phyloP scores from a whole-genome alignment of 2,329 filamentous ascomycete genomes.

The Microsporum audouinii region DNA sequence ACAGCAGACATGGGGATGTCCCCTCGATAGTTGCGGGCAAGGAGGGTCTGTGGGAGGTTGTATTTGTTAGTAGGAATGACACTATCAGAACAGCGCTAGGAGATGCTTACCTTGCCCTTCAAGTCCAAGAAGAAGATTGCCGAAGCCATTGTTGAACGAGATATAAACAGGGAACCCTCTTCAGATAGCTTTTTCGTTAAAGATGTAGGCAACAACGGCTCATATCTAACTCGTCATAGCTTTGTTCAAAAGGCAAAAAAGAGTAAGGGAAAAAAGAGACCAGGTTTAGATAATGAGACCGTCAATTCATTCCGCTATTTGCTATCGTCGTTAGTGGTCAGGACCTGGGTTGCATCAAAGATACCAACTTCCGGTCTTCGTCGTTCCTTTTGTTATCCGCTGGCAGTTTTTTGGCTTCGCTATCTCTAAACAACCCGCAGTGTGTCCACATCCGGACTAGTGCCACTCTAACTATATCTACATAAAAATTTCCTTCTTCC shows the following conservation, averaged over 20 bases:
- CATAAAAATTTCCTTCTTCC: conserved; percentile 18
- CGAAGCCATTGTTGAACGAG: conserved; percentile 63
- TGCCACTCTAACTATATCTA: conserved; percentile 7
- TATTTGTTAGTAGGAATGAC: not conserved
- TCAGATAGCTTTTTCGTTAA: not conserved
- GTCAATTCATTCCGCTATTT: not conserved
- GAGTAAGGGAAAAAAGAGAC: not conserved
- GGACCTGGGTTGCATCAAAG: not conserved
- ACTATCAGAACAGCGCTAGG: conserved; percentile 1
- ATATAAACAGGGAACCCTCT: not conserved
- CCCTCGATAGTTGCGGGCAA: conserved; percentile 95
- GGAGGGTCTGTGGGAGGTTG: conserved; percentile 60
- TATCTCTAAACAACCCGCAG: conserved; percentile 3
- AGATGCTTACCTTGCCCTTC: conserved; percentile 78
- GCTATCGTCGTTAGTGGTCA: not conserved
- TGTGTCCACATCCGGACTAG: conserved; percentile 12
- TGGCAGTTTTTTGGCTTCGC: not conserved
- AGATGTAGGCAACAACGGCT: not conserved
- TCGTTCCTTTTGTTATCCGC: not conserved
- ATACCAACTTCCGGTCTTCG: not conserved
- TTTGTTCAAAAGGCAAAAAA: not conserved
- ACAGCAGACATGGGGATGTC: conserved; percentile 99
- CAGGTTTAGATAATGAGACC: not conserved
- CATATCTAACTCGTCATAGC: not conserved
- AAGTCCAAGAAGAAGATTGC: conserved; percentile 97